Conservation (phyloP, 805 yeast genomes). For the Saturnispora zaruensis region DNA sequence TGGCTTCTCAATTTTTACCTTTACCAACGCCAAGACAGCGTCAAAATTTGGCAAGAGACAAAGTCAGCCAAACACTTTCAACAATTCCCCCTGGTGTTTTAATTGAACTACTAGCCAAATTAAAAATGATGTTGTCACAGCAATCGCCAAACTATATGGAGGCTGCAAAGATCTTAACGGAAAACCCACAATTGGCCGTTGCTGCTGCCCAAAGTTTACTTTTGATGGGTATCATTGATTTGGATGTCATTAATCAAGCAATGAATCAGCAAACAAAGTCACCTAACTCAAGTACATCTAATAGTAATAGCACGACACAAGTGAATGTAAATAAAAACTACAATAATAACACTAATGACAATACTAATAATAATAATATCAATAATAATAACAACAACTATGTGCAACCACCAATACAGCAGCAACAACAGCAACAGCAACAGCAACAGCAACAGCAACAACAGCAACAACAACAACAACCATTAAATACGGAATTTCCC, state of each 20-base stretch:
- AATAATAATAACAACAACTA: constrained; percentile 4
- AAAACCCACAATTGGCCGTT: constrained; percentile 50
- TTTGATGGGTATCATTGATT: constrained; percentile 69
- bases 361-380: constrained; percentile 6
- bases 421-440: constrained; percentile 3
- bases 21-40: constrained; percentile 29
- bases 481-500: constrained; percentile 28
- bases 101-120: constrained; percentile 57
- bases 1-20: constrained; percentile 53
- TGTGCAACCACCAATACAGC: constrained; percentile 7
- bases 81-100: constrained; percentile 63
- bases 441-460: constrained; percentile 9
- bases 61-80: constrained; percentile 52
- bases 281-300: background rate
- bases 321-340: constrained; percentile 5
- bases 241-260: constrained; percentile 57
- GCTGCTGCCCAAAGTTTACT: constrained; percentile 68
- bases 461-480: constrained; percentile 6
- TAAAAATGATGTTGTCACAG: constrained; percentile 48
- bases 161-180: constrained; percentile 44
- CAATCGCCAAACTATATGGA: constrained; percentile 42
- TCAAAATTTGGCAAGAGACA: constrained; percentile 35
- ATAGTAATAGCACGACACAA: background rate
- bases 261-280: constrained; percentile 20
- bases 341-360: constrained; percentile 2